These are phyloP conservation scores for Macrocybe sp. DNA, from an alignment of 1,284 basidiomycete species.

Conservation along the genomic window DNA sequence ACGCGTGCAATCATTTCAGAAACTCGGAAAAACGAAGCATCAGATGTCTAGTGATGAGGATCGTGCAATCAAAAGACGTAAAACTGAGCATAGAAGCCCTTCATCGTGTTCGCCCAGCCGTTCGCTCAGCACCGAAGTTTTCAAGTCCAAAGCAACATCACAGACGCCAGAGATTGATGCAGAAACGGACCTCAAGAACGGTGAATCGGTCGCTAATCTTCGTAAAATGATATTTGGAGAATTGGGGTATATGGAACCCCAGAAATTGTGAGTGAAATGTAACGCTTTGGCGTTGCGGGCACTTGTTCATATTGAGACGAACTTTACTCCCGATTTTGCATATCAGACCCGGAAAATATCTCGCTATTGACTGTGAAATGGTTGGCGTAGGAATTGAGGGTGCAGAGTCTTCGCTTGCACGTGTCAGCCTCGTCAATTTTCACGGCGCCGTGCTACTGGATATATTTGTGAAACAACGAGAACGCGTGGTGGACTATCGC, in stretches of 20 bases:
- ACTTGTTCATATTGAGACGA: constrained; percentile 2
- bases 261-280: constrained; percentile 38
- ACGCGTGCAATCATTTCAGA: not conserved
- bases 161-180: not conserved
- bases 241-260: constrained; percentile 33
- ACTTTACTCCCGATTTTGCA: constrained; percentile 1
- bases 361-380: constrained; percentile 97
- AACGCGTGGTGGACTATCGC: constrained; percentile 90
- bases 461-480: constrained; percentile 83
- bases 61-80: constrained; percentile 13
- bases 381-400: constrained; percentile 89
- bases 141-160: constrained; percentile 4
- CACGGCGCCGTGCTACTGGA: constrained; percentile 81
- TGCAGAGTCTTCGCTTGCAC: constrained; percentile 78
- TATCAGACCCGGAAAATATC: constrained; percentile 67
- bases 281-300: constrained; percentile 2
- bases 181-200: constrained; percentile 21
- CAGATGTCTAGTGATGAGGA: constrained; percentile 9
- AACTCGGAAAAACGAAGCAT: constrained; percentile 5
- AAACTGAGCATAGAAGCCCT: constrained; percentile 6
- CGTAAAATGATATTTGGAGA: constrained; percentile 51
- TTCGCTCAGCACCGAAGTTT: not conserved
- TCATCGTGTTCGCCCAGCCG: constrained; percentile 8
- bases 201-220: constrained; percentile 42
- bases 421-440: constrained; percentile 91